Evolutionary conservation across 371 early-diverging fungal species (phyloP), one percentile per base, ranked within the genome.

Genomic region (Rhizopus delemar): DNA sequence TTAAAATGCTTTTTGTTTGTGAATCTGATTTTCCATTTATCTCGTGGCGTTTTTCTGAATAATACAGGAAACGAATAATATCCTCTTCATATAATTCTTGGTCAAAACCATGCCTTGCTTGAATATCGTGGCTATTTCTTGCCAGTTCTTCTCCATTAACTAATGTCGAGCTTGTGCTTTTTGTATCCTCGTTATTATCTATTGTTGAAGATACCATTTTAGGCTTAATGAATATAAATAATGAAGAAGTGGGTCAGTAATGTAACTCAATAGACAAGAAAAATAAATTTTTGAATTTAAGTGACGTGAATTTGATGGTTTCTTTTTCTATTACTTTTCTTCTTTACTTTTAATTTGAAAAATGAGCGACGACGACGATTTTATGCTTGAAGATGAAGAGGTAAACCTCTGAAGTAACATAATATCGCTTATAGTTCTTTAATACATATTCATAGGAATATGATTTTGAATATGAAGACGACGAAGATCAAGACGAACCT

Each of bases 391-490:
- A 33, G 92, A 90, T 41, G 92, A 91, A 57, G 81, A 80, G 53
- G 80, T 71, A 65, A 48, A 4, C n/a, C 9, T 43, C 8, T 8
- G 43, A 41, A 31, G 8, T 39, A 43, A 43, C 5, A 15, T 13
- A 5, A 46, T 12, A n/a, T 15, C 6, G 8, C 35, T n/a, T 8
- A 36, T 2, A 43, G 13, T 43, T 13, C 1, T 5, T 43, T 5
- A 13, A 43, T 43, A n/a, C n/a, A n/a, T 43, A 2, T 1, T 22
- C 1, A 8, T 41, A 79, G 76, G 94, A 93, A 34, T 94, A 90
- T 56, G 96, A 92, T 63, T 96, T 93, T 71, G 94, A 93, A 67
- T 94, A 93, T 69, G 94, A 92, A 66, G 84, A 85, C 56, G 94
- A 90, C 71, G 90, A 89, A 53, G 93, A 93, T 45, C 88, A 90